Base-by-base conservation (phyloP, 2,329 filamentous ascomycete species). In the Trichocomaceae sp. region DNA sequence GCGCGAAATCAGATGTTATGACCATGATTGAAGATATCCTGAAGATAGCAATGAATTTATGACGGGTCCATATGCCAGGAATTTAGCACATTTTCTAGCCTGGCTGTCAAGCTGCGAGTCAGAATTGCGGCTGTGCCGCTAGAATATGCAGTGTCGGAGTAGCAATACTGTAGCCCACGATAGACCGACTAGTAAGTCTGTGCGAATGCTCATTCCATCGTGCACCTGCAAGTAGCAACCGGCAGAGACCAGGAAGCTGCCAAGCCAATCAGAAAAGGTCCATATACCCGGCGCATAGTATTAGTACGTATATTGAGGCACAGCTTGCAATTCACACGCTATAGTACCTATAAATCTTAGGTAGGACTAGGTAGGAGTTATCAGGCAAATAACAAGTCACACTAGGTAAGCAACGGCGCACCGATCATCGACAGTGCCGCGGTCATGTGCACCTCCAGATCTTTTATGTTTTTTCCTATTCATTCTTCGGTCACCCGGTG, bases 381-480 rank as follows among this genome's bases (percentile, higher is more conserved):
- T n/a, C n/a, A n/a, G n/a, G 33, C 31, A 39, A 49, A 49, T 49
- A 37, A 35, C 7, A 22, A 23, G 47, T 42, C 39, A 19, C 17
- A 42, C 39, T 42, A 20, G 39, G 39, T 13, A 42, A 20, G 39
- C 60, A 46, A 58, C 61, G 58, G 57, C 60, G 61, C 58, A 59
- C 13, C 39, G n/a, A 42, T 20, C n/a, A 22, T 42, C 17, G n/a
- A 42, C n/a, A 42, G 19, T 7, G 39, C 13, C 39, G 19, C 4
- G 64, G 64, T 67, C 65, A 68, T 68, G 66, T 61, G 66, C 65
- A 59, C 63, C 12, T 13, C 22, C 19, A 41, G 17, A 42, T 42
- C 22, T 19, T 42, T 41, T 42, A 4, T 42, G 9, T 42, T 20
- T 5, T 20, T 9, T 5, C 5, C n/a, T n/a, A n/a, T n/a, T n/a